phyloP scores from a whole-genome alignment of 345 rosid genomes.

The Eucalyptus marginata region DNA sequence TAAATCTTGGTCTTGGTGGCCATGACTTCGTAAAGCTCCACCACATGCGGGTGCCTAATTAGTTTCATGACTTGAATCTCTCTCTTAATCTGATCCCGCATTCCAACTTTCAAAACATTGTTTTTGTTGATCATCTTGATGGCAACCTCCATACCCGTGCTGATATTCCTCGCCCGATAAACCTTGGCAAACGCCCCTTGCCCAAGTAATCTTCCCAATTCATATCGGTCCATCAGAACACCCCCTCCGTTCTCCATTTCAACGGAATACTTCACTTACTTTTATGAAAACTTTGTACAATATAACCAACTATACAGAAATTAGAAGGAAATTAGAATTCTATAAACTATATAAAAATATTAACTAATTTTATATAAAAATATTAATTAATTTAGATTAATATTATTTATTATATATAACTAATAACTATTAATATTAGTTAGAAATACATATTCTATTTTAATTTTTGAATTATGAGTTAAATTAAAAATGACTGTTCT shows the following conservation, averaged over 20 bases:
- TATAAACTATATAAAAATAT: too few relatives aligned
- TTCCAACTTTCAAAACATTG: slow-evolving; percentile 50
- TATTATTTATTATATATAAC: too few relatives aligned
- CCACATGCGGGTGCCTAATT: slow-evolving; percentile 67
- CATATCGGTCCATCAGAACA: slow-evolving; percentile 63
- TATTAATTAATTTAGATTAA: too few relatives aligned
- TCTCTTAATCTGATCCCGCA: slow-evolving; percentile 74
- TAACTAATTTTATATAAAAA: too few relatives aligned
- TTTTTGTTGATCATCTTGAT: slow-evolving; percentile 73
- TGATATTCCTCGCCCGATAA: slow-evolving; percentile 48
- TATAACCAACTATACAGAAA: not conserved
- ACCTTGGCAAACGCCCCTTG: slow-evolving; percentile 96
- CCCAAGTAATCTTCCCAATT: slow-evolving; percentile 70
- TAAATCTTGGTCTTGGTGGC: slow-evolving; percentile 87
- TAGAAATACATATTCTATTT: too few relatives aligned
- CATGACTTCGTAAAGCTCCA: slow-evolving; percentile 86
- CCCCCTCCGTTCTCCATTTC: slow-evolving; percentile 52
- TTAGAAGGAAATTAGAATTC: not conserved
- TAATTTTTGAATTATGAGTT: too few relatives aligned
- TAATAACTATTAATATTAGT: not conserved
- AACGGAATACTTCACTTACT: not conserved
- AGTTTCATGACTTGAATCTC: slow-evolving; percentile 80
- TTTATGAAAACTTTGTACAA: not conserved
- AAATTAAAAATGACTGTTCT: not conserved
- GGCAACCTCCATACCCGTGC: slow-evolving; percentile 45